Conservation (phyloP, 305 asterid genomes). For the Coffea humblotiana region DNA sequence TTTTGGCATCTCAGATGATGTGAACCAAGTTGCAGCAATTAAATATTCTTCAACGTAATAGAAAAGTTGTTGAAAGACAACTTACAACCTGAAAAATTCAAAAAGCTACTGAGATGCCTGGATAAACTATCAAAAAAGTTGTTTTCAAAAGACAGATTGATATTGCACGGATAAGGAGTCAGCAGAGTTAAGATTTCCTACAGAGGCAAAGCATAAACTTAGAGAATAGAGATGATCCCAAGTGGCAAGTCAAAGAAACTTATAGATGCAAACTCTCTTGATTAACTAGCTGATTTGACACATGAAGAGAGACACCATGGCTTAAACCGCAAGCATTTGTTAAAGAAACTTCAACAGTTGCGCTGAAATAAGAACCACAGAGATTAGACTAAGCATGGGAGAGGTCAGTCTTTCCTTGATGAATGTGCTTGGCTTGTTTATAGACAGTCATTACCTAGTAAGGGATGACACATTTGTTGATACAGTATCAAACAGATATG, state of each 20-base stretch:
- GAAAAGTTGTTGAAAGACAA: slow-evolving; percentile 7
- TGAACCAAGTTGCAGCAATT: background rate
- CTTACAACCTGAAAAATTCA: slow-evolving; percentile 2
- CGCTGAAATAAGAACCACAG: background rate
- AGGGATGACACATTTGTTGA: background rate
- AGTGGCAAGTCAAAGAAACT: background rate
- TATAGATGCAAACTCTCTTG: background rate
- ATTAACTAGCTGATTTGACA: too few relatives aligned
- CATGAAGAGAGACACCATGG: background rate
- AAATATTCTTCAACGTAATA: background rate
- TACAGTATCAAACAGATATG: background rate
- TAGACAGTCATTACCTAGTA: too few relatives aligned
- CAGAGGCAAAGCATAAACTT: background rate
- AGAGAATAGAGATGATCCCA: background rate
- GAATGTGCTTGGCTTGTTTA: too few relatives aligned
- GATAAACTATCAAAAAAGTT: background rate
- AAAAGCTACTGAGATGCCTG: background rate
- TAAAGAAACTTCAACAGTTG: background rate
- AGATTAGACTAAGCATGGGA: background rate
- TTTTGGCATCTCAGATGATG: slow-evolving; percentile 56
- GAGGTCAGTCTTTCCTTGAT: background rate
- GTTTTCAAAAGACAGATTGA: background rate
- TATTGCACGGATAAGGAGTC: background rate
- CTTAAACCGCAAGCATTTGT: background rate
- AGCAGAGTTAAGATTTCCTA: background rate